Evolutionary conservation across 768 basidiomycete genomes (phyloP), one percentile per base, ranked within the genome.

Genomic region (Favolaschia claudopus): DNA sequence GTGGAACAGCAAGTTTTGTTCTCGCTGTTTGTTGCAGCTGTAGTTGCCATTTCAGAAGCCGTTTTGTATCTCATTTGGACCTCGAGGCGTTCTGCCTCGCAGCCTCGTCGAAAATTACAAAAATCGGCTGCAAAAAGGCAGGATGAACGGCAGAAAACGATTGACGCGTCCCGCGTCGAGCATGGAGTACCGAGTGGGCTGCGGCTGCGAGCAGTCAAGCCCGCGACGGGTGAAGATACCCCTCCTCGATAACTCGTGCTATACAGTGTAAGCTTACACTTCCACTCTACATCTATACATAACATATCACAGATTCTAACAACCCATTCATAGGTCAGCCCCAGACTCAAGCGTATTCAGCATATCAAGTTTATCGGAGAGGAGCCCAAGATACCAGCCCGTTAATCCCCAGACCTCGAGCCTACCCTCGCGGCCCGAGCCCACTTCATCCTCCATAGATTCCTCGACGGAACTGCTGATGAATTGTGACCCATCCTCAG

Each of bases 341-440:
- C n/a, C n/a, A n/a, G n/a, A n/a, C n/a, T n/a, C n/a, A n/a, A n/a
- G n/a, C n/a, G n/a, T n/a, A n/a, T n/a, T n/a, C n/a, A n/a, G n/a
- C n/a, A n/a, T n/a, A n/a, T n/a, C n/a, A n/a, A n/a, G n/a, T n/a
- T n/a, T n/a, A n/a, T n/a, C n/a, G n/a, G 91, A 85, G 64, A 92
- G 73, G 44, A 83, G 65, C 42, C 80, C 82, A 50, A 92, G 77
- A 75, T 92, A 93, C 90, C 91, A 93, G 32, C 91, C 92, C 20
- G 92, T 92, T 68, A 93, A 73, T 0, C 92, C 91, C 90, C 92
- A 93, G 25, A 92, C 85, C 67, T 93, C 89, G 15, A 92, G 71
- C 55, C 77, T 76, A 12, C 79, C 83, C 43, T 76, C 73, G 36
- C 70, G 72, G 27, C 77, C 80, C 19, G 72, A 70, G 14, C 79